Percentiles rank a stretch among this genome's conserved stretches.
phyloP scores from a whole-genome alignment of 306 rosid species.

The Cicer cuneatum region DNA sequence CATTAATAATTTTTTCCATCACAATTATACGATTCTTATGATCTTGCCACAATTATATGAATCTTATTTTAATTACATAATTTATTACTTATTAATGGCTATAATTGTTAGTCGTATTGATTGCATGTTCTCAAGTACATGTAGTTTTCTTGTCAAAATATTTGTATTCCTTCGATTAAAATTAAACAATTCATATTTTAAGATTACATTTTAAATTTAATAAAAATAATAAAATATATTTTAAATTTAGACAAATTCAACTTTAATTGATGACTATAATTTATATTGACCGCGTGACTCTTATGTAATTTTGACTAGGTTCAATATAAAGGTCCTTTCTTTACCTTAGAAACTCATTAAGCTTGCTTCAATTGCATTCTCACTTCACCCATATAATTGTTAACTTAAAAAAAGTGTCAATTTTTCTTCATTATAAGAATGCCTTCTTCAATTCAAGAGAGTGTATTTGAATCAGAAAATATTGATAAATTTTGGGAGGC shows the following conservation, averaged over 20 bases:
- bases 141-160: no score
- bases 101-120: no score
- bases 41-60: conserved; percentile 31
- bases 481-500: conserved; percentile 45
- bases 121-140: no score
- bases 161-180: no score
- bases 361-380: conserved; percentile 13
- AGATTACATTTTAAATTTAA: no score
- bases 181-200: no score
- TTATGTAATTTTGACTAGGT: no score
- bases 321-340: conserved; percentile 21
- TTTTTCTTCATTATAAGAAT: conserved; percentile 20
- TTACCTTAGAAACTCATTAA: conserved; percentile 31
- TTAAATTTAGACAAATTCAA: no score
- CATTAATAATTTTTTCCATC: conserved; percentile 13
- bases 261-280: no score
- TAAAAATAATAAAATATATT: no score
- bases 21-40: conserved; percentile 9
- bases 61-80: conserved; percentile 27
- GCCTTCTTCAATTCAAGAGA: conserved; percentile 41
- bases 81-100: conserved; percentile 18
- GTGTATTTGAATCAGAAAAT: conserved; percentile 30
- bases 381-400: not conserved
- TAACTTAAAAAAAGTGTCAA: not conserved
- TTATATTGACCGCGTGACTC: no score